Evolutionary conservation across 192 early-diverging fungal species (phyloP), one percentile per base, ranked within the genome.

Genomic region (Coemansia sp.): DNA sequence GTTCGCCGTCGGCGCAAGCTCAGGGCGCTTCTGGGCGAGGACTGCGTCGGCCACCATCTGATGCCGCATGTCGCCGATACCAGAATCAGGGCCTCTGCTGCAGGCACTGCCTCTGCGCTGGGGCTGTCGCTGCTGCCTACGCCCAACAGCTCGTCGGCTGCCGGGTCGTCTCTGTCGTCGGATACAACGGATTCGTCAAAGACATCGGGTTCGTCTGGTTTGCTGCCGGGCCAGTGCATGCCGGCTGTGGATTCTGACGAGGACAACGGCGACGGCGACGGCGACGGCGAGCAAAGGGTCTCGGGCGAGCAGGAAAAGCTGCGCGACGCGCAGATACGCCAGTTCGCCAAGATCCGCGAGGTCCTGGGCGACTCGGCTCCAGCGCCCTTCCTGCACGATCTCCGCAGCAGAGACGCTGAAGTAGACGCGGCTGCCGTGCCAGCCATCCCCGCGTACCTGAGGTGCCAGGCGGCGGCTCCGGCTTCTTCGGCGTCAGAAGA

Each of bases 1-100:
- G 83, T 83, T 30, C 82, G 82, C 19, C 71, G 87, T 14, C 80
- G 77, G 27, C 82, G 84, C 60, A 90, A 90, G 74, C 75, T 90
- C 20, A 67, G 74, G 39, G 82, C 69, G 6, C 62, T 88, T 46
- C 46, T 90, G 39, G 88, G 88, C 55, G 85, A 88, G 53, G 73
- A 82, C 22, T 2, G 55, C 22, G 28, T 34, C 11, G 36, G 34
- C 36, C 19, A 34, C 19, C 34, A 18, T 67, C 86, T 1, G 82
- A 83, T 47, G 82, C 49, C n/a, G 48, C 48, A 23, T 9, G 19
- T n/a, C 5, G 19, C 18, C 18, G 48, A 9, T n/a, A 7, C 4
- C 48, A n/a, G n/a, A n/a, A n/a, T n/a, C n/a, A n/a, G n/a, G n/a
- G n/a, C n/a, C n/a, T n/a, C n/a, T n/a, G n/a, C n/a, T n/a, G n/a